Base-by-base conservation (phyloP, 768 basidiomycete species). In the Hygrocybe punicea region DNA sequence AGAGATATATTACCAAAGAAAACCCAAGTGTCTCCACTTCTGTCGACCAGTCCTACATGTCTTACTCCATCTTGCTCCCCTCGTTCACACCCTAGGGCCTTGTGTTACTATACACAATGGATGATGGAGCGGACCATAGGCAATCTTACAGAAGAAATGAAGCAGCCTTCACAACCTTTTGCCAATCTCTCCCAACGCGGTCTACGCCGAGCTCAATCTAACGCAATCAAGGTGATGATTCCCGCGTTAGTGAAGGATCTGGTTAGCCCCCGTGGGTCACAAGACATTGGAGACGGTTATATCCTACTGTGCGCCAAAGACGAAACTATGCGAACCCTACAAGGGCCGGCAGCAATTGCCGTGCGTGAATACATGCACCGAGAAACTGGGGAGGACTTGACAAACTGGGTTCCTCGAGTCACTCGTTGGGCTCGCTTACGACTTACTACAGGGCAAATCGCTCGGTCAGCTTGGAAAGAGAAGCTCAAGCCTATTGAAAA, bases 371-470 rank as follows among this genome's bases (percentile, higher is more conserved):
- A 50, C 10, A 11, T 24, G 14, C 8, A 25, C n/a, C 21, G 29
- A 19, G 45, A 16, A 25, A n/a, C 21, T 13, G n/a, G 11, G 9
- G 9, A 3, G 25, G 14, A 25, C 16, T 10, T 16, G 14, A 25
- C 14, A 16, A 19, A 19, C 16, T 42, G 19, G 39, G 14, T 14
- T 40, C 50, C 50, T 7, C 17, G 16, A n/a, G 46, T 58, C 8
- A 39, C 16, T 47, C 45, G 53, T 17, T 70, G 68, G 67, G 68
- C 61, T 1, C 58, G 57, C 3, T 55, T 69, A 4, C 52, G 25
- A 24, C 60, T 68, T 39, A 66, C 64, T 9, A 68, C 58, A 55
- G 64, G 69, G 16, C 67, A 67, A 51, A 58, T 63, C 49, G 60
- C 61, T 13, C 47, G 61, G 16, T 66, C 59, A n/a, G 40, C 36